Base-by-base conservation (phyloP, 257 asterid species). In the Fraxinus quadrangulata region DNA sequence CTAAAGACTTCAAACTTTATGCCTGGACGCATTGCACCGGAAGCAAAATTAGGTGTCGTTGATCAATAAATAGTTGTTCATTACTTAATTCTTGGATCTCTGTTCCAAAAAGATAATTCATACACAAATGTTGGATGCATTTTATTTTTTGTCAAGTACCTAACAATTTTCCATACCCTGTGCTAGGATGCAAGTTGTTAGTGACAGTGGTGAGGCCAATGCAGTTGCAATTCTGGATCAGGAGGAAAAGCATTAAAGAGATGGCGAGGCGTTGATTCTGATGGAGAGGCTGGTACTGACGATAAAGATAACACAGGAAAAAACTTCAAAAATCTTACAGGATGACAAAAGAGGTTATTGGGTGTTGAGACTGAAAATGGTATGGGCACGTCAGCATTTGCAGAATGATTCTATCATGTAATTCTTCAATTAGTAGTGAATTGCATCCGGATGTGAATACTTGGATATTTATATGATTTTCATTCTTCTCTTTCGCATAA, bases 281-380 rank as follows among this genome's bases (percentile, higher is more conserved):
- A 80, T 72, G 76, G 75, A 84, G 92, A 86, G 61, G 85, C 85
- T 77, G 84, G 80, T 56, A 26, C 42, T 36, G 83, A 71, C 78
- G 86, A 45, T 40, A 85, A 81, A 61, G 90, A 83, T 3, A 84
- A 42, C 36, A 84, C 80, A 33, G 83, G 80, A 70, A 81, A 1
- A 49, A 84, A 59, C 59, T 73, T 80, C 1, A 67, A 87, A 21
- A 88, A 86, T 72, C 98, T 96, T 76, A 87, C 92, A 0, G 98
- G 97, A 70, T 82, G 92, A 81, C 86, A 88, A 83, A 92, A 92
- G 79, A 91, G 74, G 85, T 76, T 91, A 81, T 93, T 86, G 77
- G 97, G 93, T 34, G 72, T 85, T 95, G 79, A 85, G 92, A 75
- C 83, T 92, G 85, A 93, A 93, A 83, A 93, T 95, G 98, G 97